Base-by-base conservation (phyloP, 1,284 basidiomycete genomes). In the Malassezia vespertilionis region DNA sequence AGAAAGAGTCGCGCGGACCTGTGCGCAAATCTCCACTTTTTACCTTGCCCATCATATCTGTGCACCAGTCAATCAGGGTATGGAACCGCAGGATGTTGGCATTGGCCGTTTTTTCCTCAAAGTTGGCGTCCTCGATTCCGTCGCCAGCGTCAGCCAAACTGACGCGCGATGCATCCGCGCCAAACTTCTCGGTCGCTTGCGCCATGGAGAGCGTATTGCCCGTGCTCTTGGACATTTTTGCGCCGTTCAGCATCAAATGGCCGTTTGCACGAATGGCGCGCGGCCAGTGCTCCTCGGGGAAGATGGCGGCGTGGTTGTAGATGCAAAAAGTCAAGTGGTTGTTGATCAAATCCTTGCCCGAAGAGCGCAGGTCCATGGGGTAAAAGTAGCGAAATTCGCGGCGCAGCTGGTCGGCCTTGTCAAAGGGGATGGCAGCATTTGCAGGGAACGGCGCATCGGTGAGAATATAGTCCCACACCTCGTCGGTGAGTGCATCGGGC, bases 221-320 rank as follows among this genome's bases (percentile, higher is more conserved):
- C 35, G 86, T 93, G 72, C 84, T 86, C 79, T 99, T 96, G 49
- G 81, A 83, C 93, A 99, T 97, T 78, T 97, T 99, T 76, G 90
- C 84, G 28, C 91, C 91, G 73, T 99, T 97, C 71, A 99, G 74
- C 84, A 91, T 85, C 74, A 97, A 74, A 71, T 97, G 93, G 0
- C 93, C 93, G 71, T 99, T 99, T 47, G 84, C 83, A 23, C 93
- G 82, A 77, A 97, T 87, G 58, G 84, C 82, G 56, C 79, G 66
- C 1, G 93, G 93, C 86, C 86, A 90, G 73, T 90, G 87, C 65
- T 88, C 79, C 72, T 89, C 86, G 34, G 85, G 80, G 80, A 97
- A 96, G 39, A 97, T 74, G 3, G 93, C 90, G 21, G 85, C 81
- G 73, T 99, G 93, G 66, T 82, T 83, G 76, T 97, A 97, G 61